Evolutionary conservation across 805 yeast species (phyloP).

Genomic region (Blastobotrys attinorum): DNA sequence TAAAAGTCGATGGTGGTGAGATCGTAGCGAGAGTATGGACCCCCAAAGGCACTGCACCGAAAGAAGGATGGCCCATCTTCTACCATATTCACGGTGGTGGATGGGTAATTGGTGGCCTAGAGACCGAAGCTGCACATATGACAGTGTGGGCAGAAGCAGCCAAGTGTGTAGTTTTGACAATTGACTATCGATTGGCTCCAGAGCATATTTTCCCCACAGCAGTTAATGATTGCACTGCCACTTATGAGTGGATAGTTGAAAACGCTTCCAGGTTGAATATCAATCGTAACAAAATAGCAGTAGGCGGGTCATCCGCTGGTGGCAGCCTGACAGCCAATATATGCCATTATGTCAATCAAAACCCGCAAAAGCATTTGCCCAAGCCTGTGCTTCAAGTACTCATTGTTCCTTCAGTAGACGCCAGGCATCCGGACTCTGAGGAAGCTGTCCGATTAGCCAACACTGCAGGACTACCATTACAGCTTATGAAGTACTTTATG

Average conservation of each 20-base stretch:
- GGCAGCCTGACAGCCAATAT: not conserved
- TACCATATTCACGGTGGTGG: slow-evolving; percentile 41
- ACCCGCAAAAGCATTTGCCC: not conserved
- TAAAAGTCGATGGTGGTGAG: too few species aligned
- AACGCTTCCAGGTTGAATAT: slow-evolving; percentile 4
- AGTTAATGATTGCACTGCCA: slow-evolving; percentile 36
- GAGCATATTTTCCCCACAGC: slow-evolving; percentile 43
- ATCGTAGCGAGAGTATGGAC: slow-evolving; percentile 33
- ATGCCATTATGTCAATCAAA: not conserved
- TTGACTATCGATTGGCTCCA: slow-evolving; percentile 47
- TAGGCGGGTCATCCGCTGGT: not conserved
- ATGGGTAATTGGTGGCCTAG: slow-evolving; percentile 35
- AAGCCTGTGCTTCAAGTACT: not conserved
- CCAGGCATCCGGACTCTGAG: not conserved
- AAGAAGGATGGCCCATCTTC: slow-evolving; percentile 32
- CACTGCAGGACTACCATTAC: not conserved
- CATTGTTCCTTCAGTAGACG: not conserved
- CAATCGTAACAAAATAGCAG: not conserved
- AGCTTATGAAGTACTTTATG: not conserved
- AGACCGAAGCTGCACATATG: slow-evolving; percentile 37
- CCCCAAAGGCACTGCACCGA: slow-evolving; percentile 33
- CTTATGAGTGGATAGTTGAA: slow-evolving; percentile 15
- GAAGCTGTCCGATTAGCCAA: not conserved
- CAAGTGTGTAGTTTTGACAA: slow-evolving; percentile 34
- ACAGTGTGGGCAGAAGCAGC: slow-evolving; percentile 32